A percentile compares a stretch with the other conserved stretches of the same genome.
Evolutionary conservation across 1,284 basidiomycete genomes (phyloP).

Genomic region (Crocinoboletus sp.): DNA sequence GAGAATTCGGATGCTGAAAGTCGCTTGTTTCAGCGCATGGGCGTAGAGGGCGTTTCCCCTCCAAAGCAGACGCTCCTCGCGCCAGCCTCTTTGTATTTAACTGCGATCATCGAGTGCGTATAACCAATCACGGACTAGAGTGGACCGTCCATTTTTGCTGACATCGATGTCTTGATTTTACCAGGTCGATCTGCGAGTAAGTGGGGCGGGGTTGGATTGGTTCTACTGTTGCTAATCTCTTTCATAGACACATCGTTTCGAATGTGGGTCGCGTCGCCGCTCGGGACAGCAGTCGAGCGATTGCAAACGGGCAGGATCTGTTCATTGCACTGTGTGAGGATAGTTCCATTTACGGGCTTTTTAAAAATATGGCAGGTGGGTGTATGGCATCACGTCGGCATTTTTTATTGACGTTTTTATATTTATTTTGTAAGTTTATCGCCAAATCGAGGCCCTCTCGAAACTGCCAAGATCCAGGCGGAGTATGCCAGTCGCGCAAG

Average conservation of each 20-base stretch:
- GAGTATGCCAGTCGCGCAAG: conserved; percentile 61
- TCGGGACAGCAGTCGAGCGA: conserved; percentile 75
- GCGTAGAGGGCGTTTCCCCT: conserved; percentile 38
- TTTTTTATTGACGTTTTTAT: conserved; percentile 15
- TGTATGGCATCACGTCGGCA: too few relatives aligned
- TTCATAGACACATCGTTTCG: conserved; percentile 69
- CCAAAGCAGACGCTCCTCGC: conserved; percentile 62
- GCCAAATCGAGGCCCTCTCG: conserved; percentile 68
- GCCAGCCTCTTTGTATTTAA: conserved; percentile 83
- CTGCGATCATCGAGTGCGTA: conserved; percentile 89
- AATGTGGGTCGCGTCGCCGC: conserved; percentile 81
- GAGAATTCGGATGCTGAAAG: conserved; percentile 65
- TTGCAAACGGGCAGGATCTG: conserved; percentile 73
- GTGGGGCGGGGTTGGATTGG: conserved; percentile 31
- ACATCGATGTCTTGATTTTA: conserved; percentile 11
- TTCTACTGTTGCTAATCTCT: conserved; percentile 7
- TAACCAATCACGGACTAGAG: conserved; percentile 11
- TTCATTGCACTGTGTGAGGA: conserved; percentile 88
- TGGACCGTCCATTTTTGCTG: conserved; percentile 16
- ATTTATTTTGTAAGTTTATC: conserved; percentile 51
- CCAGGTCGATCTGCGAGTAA: conserved; percentile 80
- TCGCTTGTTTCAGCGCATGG: conserved; percentile 57
- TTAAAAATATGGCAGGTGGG: conserved; percentile 82
- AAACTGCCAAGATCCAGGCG: conserved; percentile 53
- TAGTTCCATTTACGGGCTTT: conserved; percentile 75